Percentiles rank a stretch among this genome's conserved stretches.
These are phyloP conservation scores for Neostapfia colusana DNA, from an alignment of 176 grass and related monocot genomes.

Conservation along the genomic window DNA sequence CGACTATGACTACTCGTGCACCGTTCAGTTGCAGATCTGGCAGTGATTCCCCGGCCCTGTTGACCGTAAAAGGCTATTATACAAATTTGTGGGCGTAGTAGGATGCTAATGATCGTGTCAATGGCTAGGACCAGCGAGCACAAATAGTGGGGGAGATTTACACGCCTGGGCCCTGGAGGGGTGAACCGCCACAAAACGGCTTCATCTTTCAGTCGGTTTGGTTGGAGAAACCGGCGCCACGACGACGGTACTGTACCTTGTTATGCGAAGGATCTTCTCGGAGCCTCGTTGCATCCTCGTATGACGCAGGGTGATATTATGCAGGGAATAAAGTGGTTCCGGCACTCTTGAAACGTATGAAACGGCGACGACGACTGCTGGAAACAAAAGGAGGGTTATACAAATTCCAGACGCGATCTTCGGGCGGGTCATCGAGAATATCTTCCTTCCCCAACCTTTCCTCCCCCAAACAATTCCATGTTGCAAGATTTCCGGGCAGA, in stretches of 20 bases:
- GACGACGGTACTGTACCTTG: background rate
- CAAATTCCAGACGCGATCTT: background rate
- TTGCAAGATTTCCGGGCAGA: constrained; percentile 12
- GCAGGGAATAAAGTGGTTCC: background rate
- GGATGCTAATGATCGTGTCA: too few relatives aligned
- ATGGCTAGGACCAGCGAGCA: too few relatives aligned
- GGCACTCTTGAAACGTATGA: constrained; percentile 5
- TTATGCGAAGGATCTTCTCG: background rate
- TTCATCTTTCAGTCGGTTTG: constrained; percentile 8
- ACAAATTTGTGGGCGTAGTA: too few relatives aligned
- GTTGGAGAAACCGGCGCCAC: constrained; percentile 19
- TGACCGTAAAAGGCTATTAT: too few relatives aligned
- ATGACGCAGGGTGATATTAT: constrained; percentile 1
- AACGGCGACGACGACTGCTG: background rate
- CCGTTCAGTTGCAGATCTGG: too few relatives aligned
- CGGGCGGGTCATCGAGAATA: background rate
- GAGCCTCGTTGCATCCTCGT: constrained; percentile 35
- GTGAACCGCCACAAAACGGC: constrained; percentile 22
- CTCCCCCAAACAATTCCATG: constrained; percentile 28
- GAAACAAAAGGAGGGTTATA: background rate
- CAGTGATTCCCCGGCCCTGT: too few relatives aligned
- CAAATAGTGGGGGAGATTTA: too few relatives aligned
- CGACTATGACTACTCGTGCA: too few relatives aligned
- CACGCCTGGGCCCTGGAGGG: background rate
- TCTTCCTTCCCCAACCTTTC: constrained; percentile 21